A percentile compares a stretch with the other conserved stretches of the same genome.
These are phyloP conservation scores for Epichloe glyceriae DNA, from an alignment of 2,329 filamentous ascomycete genomes.

Conservation along the genomic window DNA sequence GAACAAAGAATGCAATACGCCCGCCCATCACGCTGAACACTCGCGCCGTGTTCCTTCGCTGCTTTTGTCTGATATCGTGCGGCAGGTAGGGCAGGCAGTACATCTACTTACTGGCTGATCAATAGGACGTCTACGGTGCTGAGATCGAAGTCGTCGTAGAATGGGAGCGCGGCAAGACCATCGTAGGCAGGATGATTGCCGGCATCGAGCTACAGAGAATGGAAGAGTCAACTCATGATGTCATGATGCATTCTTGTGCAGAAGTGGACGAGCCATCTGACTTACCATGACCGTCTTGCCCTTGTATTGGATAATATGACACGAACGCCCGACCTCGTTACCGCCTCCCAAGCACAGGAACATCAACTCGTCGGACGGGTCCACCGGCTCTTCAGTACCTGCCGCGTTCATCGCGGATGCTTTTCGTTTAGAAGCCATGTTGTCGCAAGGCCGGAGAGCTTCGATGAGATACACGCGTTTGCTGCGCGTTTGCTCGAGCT, in stretches of 20 bases:
- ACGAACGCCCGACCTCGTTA: slow-evolving; percentile 93
- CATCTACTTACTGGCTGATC: slow-evolving; percentile 84
- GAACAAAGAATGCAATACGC: neutral
- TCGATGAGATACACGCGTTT: neutral
- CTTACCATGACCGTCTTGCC: slow-evolving; percentile 95
- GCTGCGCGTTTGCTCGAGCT: neutral
- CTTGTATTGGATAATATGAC: slow-evolving; percentile 97
- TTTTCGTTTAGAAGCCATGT: slow-evolving; percentile 91
- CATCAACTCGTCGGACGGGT: slow-evolving; percentile 85
- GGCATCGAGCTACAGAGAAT: slow-evolving; percentile 62
- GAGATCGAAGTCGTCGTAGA: slow-evolving; percentile 97
- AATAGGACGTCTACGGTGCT: slow-evolving; percentile 94
- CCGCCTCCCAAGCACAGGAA: slow-evolving; percentile 90
- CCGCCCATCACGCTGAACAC: neutral
- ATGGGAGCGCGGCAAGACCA: slow-evolving; percentile 82
- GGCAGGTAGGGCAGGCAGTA: neutral
- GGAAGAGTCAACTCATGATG: neutral
- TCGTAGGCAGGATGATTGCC: slow-evolving; percentile 96
- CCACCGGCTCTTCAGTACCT: slow-evolving; percentile 69
- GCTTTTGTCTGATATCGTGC: neutral
- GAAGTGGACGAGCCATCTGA: neutral
- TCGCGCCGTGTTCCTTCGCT: neutral
- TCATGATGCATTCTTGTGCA: neutral
- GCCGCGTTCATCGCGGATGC: slow-evolving; percentile 58
- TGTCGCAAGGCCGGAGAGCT: slow-evolving; percentile 10